phyloP scores from a whole-genome alignment of 1,284 basidiomycete genomes.

The Gomphus sp. region DNA sequence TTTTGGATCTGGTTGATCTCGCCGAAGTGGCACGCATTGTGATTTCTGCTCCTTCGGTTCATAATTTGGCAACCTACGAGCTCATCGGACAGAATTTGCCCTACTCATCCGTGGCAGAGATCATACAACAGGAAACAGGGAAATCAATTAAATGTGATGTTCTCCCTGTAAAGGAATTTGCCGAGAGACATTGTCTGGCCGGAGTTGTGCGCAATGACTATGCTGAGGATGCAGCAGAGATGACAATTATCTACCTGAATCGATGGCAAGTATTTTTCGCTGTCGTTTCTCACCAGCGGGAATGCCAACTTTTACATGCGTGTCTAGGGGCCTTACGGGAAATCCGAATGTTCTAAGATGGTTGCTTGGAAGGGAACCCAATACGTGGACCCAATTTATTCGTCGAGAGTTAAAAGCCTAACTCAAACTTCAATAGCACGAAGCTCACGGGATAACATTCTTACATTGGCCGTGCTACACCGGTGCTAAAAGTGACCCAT shows the following conservation, averaged over 20 bases:
- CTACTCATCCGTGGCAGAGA: slow-evolving; percentile 19
- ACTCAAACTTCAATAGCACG: too few relatives aligned
- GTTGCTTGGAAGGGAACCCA: too few relatives aligned
- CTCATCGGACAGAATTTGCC: slow-evolving; percentile 23
- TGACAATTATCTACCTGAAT: slow-evolving; percentile 25
- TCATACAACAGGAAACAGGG: slow-evolving; percentile 14
- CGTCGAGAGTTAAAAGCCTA: too few relatives aligned
- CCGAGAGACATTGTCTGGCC: background rate
- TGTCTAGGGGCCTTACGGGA: slow-evolving; percentile 13
- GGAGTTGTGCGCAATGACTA: slow-evolving; percentile 7
- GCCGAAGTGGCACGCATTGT: slow-evolving; percentile 19
- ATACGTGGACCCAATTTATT: too few relatives aligned
- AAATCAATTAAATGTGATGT: slow-evolving; percentile 12
- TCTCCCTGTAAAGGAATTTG: background rate
- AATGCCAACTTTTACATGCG: background rate
- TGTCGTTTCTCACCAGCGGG: background rate
- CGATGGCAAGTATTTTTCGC: slow-evolving; percentile 16
- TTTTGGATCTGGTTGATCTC: slow-evolving; percentile 23
- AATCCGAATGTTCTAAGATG: too few relatives aligned
- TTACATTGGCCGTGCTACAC: too few relatives aligned
- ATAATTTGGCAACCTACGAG: slow-evolving; percentile 24
- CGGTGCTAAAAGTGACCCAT: too few relatives aligned
- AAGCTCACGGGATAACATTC: too few relatives aligned
- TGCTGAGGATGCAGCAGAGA: slow-evolving; percentile 17
- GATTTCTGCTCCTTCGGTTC: slow-evolving; percentile 20